These are phyloP conservation scores for Jasminum sambac DNA, from an alignment of 257 asterid species.

Conservation along the genomic window DNA sequence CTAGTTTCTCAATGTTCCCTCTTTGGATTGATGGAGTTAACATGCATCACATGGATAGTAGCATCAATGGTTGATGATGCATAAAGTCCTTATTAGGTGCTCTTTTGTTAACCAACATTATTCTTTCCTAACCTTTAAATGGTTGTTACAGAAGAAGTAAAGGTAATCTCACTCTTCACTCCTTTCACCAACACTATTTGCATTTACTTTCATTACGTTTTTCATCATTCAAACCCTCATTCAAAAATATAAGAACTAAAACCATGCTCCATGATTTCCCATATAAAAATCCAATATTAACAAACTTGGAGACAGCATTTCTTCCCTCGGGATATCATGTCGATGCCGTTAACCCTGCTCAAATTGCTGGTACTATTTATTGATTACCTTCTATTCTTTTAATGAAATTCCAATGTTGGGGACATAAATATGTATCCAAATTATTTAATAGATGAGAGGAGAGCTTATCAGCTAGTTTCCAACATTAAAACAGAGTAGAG, in stretches of 20 bases:
- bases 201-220: not conserved
- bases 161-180: not conserved
- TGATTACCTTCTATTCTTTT: conserved; percentile 1
- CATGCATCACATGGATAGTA: not conserved
- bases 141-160: not conserved
- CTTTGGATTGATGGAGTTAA: not conserved
- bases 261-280: not conserved
- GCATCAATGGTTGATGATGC: not conserved
- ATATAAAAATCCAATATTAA: not conserved
- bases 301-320: not conserved
- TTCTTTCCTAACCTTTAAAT: not conserved
- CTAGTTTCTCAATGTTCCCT: not conserved
- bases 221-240: not conserved
- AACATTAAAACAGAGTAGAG: conserved; percentile 13
- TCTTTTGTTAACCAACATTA: not conserved
- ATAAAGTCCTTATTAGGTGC: not conserved
- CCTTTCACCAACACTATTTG: not conserved
- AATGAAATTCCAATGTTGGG: not conserved
- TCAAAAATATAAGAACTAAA: not conserved
- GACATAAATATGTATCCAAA: not conserved
- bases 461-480: conserved; percentile 10
- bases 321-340: not conserved
- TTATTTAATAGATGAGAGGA: not conserved
- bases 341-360: not conserved
- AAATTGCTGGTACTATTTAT: conserved; percentile 1